Evolutionary conservation across 2,329 filamentous ascomycete species (phyloP).

Genomic region (Microdochium bolleyi): DNA sequence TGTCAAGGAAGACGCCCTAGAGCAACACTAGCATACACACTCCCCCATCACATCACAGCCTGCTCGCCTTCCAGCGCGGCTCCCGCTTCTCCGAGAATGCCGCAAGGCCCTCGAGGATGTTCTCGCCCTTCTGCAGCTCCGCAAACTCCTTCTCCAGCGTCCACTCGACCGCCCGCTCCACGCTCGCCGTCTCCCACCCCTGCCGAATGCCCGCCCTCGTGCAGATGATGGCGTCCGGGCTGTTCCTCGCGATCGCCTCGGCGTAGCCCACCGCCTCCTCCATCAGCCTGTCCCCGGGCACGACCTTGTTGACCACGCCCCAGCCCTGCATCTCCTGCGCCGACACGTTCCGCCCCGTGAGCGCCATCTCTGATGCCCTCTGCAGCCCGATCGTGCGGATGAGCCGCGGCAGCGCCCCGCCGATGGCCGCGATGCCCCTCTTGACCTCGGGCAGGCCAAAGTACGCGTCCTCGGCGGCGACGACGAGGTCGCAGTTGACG

Average conservation of each 20-base stretch:
- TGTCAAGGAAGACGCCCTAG: no score
- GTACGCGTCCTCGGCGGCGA: constrained; percentile 40
- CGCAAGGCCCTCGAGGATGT: constrained; percentile 17
- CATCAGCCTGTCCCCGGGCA: constrained; percentile 16
- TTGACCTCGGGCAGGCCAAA: constrained; percentile 51
- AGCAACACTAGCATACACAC: no score
- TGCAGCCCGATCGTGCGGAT: constrained; percentile 24
- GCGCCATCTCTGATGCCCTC: constrained; percentile 21
- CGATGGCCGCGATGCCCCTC: constrained; percentile 48
- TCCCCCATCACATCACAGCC: no score
- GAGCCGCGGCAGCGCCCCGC: constrained; percentile 45
- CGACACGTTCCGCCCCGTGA: constrained; percentile 16
- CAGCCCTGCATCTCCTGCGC: constrained; percentile 21
- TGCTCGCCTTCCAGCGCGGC: constrained; percentile 18
- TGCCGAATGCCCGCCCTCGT: constrained; percentile 20
- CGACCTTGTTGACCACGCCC: constrained; percentile 20
- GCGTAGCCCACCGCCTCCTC: constrained; percentile 20
- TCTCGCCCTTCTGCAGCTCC: constrained; percentile 18
- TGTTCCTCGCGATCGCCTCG: constrained; percentile 18
- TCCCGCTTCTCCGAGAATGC: constrained; percentile 21
- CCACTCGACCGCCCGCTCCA: constrained; percentile 22
- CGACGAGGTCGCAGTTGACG: constrained; percentile 47
- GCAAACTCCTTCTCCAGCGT: constrained; percentile 20
- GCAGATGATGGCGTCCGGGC: constrained; percentile 24
- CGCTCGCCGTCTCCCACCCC: constrained; percentile 23